A percentile compares a stretch with the other conserved stretches of the same genome.
phyloP scores from a whole-genome alignment of 2,329 filamentous ascomycete genomes.

The Trichoderma aggressivum region DNA sequence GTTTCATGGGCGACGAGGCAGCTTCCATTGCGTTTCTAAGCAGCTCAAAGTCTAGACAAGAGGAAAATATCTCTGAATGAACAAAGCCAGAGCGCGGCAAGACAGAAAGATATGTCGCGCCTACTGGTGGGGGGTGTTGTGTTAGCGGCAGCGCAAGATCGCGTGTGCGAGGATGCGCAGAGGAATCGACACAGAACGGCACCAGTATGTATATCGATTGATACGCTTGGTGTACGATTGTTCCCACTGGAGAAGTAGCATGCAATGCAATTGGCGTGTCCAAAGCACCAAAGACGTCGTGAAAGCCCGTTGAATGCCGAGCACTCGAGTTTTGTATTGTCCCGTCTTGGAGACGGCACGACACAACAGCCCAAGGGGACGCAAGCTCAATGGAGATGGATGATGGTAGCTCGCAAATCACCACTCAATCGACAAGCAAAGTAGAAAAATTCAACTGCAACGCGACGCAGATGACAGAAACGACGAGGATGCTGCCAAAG shows the following conservation, averaged over 20 bases:
- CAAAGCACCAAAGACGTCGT: neutral
- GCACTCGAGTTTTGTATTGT: neutral
- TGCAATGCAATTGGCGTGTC: neutral
- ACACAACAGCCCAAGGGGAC: neutral
- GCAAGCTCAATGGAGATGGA: neutral
- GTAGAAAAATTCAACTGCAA: neutral
- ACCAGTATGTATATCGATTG: neutral
- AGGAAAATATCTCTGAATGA: neutral
- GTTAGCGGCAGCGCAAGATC: neutral
- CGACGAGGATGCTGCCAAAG: neutral
- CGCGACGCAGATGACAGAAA: neutral
- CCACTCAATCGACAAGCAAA: neutral
- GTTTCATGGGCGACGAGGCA: slow-evolving; percentile 39
- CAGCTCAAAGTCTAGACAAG: neutral
- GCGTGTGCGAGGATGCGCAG: neutral
- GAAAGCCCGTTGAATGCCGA: neutral
- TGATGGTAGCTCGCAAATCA: neutral
- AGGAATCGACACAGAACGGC: neutral
- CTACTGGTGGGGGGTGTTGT: neutral
- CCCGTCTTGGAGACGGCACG: neutral
- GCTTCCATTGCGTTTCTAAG: slow-evolving; percentile 8
- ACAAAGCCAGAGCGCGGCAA: slow-evolving; percentile 8
- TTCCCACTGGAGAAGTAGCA: neutral
- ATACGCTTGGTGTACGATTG: neutral
- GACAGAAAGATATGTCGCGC: slow-evolving; percentile 16